Base-by-base conservation (phyloP, 257 asterid species). In the Solanum medicagineum region DNA sequence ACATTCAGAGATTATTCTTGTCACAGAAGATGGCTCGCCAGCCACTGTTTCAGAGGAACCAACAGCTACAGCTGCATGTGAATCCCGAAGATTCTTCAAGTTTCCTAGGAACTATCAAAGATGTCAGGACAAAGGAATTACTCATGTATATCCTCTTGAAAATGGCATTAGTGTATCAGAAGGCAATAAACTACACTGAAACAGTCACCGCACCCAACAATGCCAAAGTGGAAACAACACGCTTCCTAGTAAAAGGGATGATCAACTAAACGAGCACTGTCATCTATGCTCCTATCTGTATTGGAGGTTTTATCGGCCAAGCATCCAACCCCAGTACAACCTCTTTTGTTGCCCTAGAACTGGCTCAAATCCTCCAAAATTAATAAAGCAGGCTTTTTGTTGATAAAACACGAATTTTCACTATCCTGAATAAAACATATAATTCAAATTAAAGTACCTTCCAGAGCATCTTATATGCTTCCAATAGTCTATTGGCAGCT, bases 401-500 rank as follows among this genome's bases (percentile, higher is more conserved):
- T 2, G n/a, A 70, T 16, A 26, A 62, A 68, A 68, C 22, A 69
- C 62, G 24, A 15, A 49, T 51, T 36, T 36, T 69, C 15, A 14
- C 15, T 26, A 51, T 15, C 24, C 45, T 24, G 63, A 77, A 77
- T 24, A 77, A 32, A 57, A 36, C 81, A 74, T 60, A 11, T 40
- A 68, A 29, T 83, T 51, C 84, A 73, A 60, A 57, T 47, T 42
- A 55, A 73, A 81, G 82, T 93, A 95, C 99, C 99, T 96, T 96
- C 95, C 95, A 87, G 85, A 96, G 99, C 97, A 95, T 94, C 87
- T 94, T 96, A 88, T 96, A 96, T 44, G 99, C 99, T 91, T 96
- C 99, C 90, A 96, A 84, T 89, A 96, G 90, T 88, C 98, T 89
- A 90, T 94, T 92, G 80, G 99, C 99, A 85, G 99, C 98, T 59